phyloP scores from a whole-genome alignment of 108 stramenopile genomes.

The Skeletonema costatum region DNA sequence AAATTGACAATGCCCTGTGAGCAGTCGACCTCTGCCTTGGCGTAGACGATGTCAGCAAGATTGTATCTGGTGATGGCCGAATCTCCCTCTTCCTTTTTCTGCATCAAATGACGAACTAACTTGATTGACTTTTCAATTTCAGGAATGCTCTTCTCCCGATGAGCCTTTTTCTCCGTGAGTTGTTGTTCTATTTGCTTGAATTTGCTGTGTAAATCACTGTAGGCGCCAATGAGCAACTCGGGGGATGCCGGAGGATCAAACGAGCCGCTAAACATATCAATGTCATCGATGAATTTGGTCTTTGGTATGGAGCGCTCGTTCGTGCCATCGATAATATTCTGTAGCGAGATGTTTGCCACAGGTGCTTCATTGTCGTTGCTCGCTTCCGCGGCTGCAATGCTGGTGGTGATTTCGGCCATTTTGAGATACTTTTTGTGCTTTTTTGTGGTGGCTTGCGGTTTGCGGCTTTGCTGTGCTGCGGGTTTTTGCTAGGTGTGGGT shows the following conservation, averaged over 20 bases:
- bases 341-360: conserved; percentile 62
- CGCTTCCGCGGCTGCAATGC: background rate
- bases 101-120: conserved; percentile 69
- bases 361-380: background rate
- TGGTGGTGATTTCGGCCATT: background rate
- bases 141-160: conserved; percentile 70
- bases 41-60: conserved; percentile 94
- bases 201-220: conserved; percentile 82
- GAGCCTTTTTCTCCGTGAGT: conserved; percentile 72
- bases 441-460: background rate
- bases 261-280: conserved; percentile 72
- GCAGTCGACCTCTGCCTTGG: conserved; percentile 90
- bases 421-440: background rate
- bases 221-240: conserved; percentile 90
- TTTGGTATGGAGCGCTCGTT: conserved; percentile 78
- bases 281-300: conserved; percentile 89
- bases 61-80: conserved; percentile 85
- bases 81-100: conserved; percentile 65
- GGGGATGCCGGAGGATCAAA: conserved; percentile 82
- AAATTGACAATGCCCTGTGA: conserved; percentile 91
- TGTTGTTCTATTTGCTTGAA: conserved; percentile 83
- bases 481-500: no score
- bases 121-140: conserved; percentile 89
- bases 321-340: conserved; percentile 80
- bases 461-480: no score